These are phyloP conservation scores for Globisporangium viniferum DNA, from an alignment of 352 stramenopile species.

Conservation along the genomic window DNA sequence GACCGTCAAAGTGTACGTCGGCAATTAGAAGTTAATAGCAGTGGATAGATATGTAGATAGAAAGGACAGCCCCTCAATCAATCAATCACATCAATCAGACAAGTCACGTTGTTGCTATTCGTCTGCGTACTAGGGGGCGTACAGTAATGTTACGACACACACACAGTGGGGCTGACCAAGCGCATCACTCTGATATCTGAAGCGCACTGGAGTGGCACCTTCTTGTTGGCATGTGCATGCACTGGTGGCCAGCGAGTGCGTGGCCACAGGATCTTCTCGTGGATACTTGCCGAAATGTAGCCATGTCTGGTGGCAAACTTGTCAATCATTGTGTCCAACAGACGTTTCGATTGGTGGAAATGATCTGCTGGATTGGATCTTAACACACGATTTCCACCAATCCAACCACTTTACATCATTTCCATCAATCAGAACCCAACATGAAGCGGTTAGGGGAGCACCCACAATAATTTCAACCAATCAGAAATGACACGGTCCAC, in stretches of 20 bases:
- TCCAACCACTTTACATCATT: background rate
- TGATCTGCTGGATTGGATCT: background rate
- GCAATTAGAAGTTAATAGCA: constrained; percentile 8
- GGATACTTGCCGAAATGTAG: background rate
- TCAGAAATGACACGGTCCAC: background rate
- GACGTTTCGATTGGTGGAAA: background rate
- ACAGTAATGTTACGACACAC: background rate
- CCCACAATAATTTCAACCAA: background rate
- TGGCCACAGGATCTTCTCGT: background rate
- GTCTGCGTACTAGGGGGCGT: background rate
- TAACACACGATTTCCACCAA: background rate
- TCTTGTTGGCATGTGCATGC: background rate
- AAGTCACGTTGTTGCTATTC: background rate
- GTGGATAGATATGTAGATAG: background rate
- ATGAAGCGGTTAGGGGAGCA: background rate
- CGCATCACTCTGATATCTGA: background rate
- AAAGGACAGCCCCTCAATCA: background rate
- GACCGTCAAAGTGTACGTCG: constrained; percentile 55
- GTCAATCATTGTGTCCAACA: background rate
- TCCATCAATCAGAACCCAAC: background rate
- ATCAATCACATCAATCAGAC: background rate
- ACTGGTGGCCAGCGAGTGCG: background rate
- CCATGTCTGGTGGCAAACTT: background rate
- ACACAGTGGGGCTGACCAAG: background rate
- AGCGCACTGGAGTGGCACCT: background rate